These are phyloP conservation scores for Penicillium cataractarum DNA, from an alignment of 495 filamentous ascomycete species.

Conservation along the genomic window DNA sequence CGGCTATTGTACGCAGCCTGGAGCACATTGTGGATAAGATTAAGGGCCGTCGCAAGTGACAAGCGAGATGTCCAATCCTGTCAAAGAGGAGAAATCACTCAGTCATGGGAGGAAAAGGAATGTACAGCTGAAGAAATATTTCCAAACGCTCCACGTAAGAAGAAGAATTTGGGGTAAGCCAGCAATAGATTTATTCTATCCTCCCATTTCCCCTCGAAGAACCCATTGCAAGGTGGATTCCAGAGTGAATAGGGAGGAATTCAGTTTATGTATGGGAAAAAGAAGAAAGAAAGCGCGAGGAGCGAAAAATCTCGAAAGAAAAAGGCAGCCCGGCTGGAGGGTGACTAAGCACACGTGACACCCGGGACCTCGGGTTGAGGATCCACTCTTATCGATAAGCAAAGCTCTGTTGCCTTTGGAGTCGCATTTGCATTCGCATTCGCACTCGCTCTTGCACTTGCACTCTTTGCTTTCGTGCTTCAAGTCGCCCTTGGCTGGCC, in stretches of 20 bases:
- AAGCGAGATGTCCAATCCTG: background rate
- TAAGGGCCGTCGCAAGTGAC: slow-evolving; percentile 10
- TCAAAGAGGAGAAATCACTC: background rate
- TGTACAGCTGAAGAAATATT: slow-evolving; percentile 53
- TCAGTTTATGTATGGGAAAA: slow-evolving; percentile 48
- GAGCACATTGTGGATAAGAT: slow-evolving; percentile 35
- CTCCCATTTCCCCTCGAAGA: slow-evolving; percentile 55
- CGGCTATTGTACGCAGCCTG: slow-evolving; percentile 34
- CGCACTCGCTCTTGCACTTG: too few relatives aligned
- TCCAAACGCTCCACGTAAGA: slow-evolving; percentile 54
- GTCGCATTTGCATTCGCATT: background rate
- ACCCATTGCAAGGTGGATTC: slow-evolving; percentile 45
- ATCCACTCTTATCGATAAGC: slow-evolving; percentile 50
- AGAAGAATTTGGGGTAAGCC: slow-evolving; percentile 57
- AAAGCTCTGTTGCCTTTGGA: slow-evolving; percentile 19
- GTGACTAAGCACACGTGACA: slow-evolving; percentile 25
- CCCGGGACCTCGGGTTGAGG: background rate
- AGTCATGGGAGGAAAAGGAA: slow-evolving; percentile 17
- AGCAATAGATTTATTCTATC: slow-evolving; percentile 47
- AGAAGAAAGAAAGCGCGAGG: slow-evolving; percentile 37
- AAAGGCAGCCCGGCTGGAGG: slow-evolving; percentile 1
- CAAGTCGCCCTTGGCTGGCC: background rate
- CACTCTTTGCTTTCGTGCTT: too few relatives aligned
- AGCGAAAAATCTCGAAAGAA: slow-evolving; percentile 29
- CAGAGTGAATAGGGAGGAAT: slow-evolving; percentile 54